Evolutionary conservation across 2,329 filamentous ascomycete genomes (phyloP).

Genomic region (Shiraia bambusicola): DNA sequence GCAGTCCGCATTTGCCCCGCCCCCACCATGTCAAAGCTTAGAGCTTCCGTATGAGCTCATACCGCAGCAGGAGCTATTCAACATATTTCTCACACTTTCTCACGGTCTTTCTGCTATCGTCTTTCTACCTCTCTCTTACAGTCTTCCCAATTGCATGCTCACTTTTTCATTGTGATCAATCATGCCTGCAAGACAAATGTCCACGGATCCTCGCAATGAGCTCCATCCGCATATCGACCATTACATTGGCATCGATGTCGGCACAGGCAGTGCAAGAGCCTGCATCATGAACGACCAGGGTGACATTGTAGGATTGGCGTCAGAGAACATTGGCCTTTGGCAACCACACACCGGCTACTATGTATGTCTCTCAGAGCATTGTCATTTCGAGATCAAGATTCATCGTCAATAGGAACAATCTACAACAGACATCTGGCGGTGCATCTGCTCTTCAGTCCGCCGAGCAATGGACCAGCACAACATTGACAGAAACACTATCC

Average conservation of each 20-base stretch:
- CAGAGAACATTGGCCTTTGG: constrained; percentile 56
- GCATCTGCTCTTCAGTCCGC: constrained; percentile 87
- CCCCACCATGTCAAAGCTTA: constrained; percentile 34
- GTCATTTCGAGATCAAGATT: constrained; percentile 4
- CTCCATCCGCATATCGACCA: constrained; percentile 59
- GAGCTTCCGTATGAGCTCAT: constrained; percentile 41
- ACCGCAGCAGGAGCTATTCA: constrained; percentile 36
- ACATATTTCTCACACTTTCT: constrained; percentile 25
- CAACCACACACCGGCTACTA: constrained; percentile 58
- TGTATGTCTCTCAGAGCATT: constrained; percentile 37
- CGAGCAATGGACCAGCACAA: constrained; percentile 78
- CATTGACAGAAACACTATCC: constrained; percentile 72
- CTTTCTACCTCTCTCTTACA: constrained; percentile 2
- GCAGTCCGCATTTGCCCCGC: constrained; percentile 27
- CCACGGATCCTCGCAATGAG: constrained; percentile 57
- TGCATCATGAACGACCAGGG: constrained; percentile 92
- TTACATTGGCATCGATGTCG: constrained; percentile 89
- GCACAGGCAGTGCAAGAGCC: constrained; percentile 90
- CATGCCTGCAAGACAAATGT: constrained; percentile 46
- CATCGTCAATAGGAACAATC: constrained; percentile 77
- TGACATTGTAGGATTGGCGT: constrained; percentile 70
- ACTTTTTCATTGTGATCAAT: constrained; percentile 32
- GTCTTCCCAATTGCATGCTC: constrained; percentile 23
- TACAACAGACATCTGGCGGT: constrained; percentile 93
- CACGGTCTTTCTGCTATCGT: not conserved